Evolutionary conservation across 352 stramenopile genomes (phyloP), one percentile per base, ranked within the genome.

Genomic region (Porosira glacialis): DNA sequence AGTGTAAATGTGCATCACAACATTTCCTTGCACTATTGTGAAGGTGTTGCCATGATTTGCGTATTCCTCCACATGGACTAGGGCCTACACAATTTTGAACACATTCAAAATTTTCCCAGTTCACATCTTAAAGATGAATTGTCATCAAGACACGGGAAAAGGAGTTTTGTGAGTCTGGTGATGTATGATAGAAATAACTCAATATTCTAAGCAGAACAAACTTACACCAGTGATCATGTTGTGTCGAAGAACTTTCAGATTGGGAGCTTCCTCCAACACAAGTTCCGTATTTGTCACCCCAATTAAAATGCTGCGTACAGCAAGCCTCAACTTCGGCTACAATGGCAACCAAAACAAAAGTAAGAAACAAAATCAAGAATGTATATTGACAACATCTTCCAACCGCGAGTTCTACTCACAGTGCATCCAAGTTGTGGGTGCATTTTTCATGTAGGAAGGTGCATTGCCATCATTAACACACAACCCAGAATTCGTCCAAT

Each of bases 361-460:
- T n/a, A n/a, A n/a, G n/a, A n/a, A n/a, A n/a, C n/a, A n/a, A n/a
- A n/a, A n/a, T n/a, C n/a, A n/a, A n/a, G n/a, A n/a, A n/a, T n/a
- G n/a, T n/a, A n/a, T n/a, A n/a, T n/a, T n/a, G n/a, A n/a, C n/a
- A n/a, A n/a, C n/a, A n/a, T n/a, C n/a, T n/a, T n/a, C n/a, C n/a
- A n/a, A n/a, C n/a, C n/a, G n/a, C n/a, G n/a, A n/a, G n/a, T n/a
- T n/a, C 15, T 58, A 21, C 33, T 28, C 44, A 52, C 43, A 13
- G 39, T 67, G 58, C 59, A 77, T 70, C 68, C 68, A 77, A 27
- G 59, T 22, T 8, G n/a, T 8, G 7, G 27, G 21, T 30, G 70
- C 22, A 11, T 62, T 63, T 22, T 71, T 71, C 68, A 77, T 70
- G n/a, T 70, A 63, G n/a, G 49, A 26, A 50, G 21, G 35, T 31